These are phyloP conservation scores for Athelia psychrophila DNA, from an alignment of 1,284 basidiomycete species.

Conservation along the genomic window DNA sequence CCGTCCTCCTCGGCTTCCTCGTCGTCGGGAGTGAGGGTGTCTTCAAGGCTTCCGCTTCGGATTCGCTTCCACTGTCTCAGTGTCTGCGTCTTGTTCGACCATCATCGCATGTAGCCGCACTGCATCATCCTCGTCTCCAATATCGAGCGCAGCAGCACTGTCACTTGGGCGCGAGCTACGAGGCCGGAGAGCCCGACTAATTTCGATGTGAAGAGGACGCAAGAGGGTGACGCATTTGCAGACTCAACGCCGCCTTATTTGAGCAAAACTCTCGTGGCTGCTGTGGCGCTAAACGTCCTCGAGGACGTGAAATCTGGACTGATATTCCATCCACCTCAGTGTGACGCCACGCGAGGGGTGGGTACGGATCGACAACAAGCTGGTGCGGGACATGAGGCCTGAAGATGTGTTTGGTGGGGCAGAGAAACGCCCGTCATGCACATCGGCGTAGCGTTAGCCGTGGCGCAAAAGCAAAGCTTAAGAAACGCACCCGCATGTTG, in stretches of 20 bases:
- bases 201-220: no score
- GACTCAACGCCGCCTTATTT: no score
- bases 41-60: constrained; percentile 30
- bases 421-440: constrained; percentile 91
- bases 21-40: constrained; percentile 19
- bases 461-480: constrained; percentile 4
- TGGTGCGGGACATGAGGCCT: no score
- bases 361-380: constrained; percentile 21
- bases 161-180: constrained; percentile 32
- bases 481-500: constrained; percentile 74
- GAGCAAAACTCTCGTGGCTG: no score
- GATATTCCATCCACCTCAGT: no score
- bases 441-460: constrained; percentile 36
- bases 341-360: no score
- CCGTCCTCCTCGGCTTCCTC: constrained; percentile 17
- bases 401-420: no score
- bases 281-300: no score
- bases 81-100: constrained; percentile 22
- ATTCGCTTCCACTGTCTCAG: constrained; percentile 45
- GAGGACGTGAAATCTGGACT: no score
- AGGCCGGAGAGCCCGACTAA: constrained; percentile 32
- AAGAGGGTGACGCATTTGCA: no score
- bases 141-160: constrained; percentile 18
- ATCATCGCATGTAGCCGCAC: constrained; percentile 17
- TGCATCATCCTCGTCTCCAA: constrained; percentile 15